Conservation (phyloP, 257 asterid species). For the Solanum corneliomulleri region DNA sequence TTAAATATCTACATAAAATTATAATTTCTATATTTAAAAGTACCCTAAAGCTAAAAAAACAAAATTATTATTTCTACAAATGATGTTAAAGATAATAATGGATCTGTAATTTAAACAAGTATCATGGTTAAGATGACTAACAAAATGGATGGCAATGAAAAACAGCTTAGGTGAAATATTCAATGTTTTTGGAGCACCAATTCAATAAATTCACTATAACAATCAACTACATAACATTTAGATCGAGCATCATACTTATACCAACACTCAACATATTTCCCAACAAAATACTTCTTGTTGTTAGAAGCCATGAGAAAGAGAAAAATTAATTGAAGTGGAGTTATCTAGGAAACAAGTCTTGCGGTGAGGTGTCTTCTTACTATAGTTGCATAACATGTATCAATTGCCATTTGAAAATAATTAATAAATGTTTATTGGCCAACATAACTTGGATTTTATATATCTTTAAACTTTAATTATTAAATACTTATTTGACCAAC, state of each 20-base stretch:
- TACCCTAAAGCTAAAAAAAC: background rate
- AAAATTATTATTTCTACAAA: background rate
- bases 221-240: no score
- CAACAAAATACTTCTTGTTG: background rate
- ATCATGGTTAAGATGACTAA: background rate
- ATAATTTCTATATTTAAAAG: no score
- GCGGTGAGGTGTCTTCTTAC: background rate
- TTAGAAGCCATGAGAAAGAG: background rate
- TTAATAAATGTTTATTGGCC: background rate
- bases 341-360: background rate
- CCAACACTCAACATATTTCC: background rate
- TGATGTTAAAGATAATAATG: background rate
- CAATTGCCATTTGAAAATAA: background rate
- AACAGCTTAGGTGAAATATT: background rate
- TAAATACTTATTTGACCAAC: no score
- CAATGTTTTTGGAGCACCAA: background rate
- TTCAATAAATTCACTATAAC: background rate
- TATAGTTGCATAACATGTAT: background rate
- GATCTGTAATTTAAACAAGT: background rate
- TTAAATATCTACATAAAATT: background rate
- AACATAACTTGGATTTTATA: background rate
- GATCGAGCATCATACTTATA: no score
- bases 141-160: background rate
- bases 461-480: no score
- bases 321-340: background rate